These are phyloP conservation scores for Candida argentea DNA, from an alignment of 805 yeast genomes.

Conservation along the genomic window DNA sequence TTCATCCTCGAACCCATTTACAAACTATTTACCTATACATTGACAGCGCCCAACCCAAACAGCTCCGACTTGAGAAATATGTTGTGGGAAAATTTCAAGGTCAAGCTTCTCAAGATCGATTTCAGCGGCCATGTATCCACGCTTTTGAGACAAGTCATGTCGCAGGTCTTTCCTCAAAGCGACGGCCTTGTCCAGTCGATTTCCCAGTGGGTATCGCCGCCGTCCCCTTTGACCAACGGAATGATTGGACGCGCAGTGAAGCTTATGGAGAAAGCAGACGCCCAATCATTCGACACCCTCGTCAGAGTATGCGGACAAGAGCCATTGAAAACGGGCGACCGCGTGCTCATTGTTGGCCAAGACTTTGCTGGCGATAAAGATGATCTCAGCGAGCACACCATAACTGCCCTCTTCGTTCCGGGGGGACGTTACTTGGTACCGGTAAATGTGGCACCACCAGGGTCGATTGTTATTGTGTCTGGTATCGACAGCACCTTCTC, in stretches of 20 bases:
- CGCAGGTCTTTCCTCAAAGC: constrained; percentile 40
- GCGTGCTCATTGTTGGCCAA: constrained; percentile 49
- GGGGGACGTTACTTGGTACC: constrained; percentile 64
- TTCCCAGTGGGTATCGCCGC: constrained; percentile 18
- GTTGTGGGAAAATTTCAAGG: constrained; percentile 40
- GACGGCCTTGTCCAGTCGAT: constrained; percentile 46
- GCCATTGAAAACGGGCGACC: constrained; percentile 34
- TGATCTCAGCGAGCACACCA: constrained; percentile 34
- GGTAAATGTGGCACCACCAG: constrained; percentile 45
- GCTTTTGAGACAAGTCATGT: constrained; percentile 45
- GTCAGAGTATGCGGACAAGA: constrained; percentile 62
- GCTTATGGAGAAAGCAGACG: constrained; percentile 45
- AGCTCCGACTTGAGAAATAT: constrained; percentile 26
- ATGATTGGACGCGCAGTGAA: constrained; percentile 32
- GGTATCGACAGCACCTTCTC: constrained; percentile 51
- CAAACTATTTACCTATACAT: constrained; percentile 53
- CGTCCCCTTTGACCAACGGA: constrained; percentile 5
- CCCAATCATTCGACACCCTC: constrained; percentile 42
- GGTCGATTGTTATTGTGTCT: constrained; percentile 57
- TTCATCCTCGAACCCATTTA: constrained; percentile 75
- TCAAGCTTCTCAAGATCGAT: constrained; percentile 28
- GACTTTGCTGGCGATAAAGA: constrained; percentile 40
- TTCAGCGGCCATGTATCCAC: constrained; percentile 48
- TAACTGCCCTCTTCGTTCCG: constrained; percentile 40
- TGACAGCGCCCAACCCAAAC: constrained; percentile 42